Percentiles rank a stretch among this genome's conserved stretches.
Conservation (phyloP, 2,329 filamentous ascomycete genomes). For the Curvularia spicifera region DNA sequence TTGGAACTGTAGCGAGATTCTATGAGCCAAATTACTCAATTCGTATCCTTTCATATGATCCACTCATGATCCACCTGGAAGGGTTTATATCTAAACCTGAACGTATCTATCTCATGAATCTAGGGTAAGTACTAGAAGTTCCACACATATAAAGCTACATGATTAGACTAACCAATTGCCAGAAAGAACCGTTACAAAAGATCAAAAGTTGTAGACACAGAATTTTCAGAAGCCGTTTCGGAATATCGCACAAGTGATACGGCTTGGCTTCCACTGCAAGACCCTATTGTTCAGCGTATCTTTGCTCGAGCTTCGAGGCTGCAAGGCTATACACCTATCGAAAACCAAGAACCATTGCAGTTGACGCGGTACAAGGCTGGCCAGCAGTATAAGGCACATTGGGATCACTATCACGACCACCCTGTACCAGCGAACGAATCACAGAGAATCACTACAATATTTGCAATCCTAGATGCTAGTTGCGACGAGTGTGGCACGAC, state of each 20-base stretch:
- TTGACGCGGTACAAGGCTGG: constrained; percentile 2
- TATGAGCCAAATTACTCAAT: constrained; percentile 27
- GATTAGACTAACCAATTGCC: not conserved
- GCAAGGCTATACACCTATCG: constrained; percentile 1
- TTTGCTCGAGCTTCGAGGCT: not conserved
- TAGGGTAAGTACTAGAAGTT: not conserved
- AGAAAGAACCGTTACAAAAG: not conserved
- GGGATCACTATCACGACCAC: constrained; percentile 3
- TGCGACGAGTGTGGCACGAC: constrained; percentile 6
- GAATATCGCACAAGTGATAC: not conserved
- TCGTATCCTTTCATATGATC: constrained; percentile 2
- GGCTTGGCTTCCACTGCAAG: not conserved
- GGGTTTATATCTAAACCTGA: not conserved
- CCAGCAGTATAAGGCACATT: constrained; percentile 3
- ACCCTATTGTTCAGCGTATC: constrained; percentile 3
- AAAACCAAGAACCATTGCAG: constrained; percentile 2
- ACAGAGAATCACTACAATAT: constrained; percentile 4
- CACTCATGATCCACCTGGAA: constrained; percentile 2
- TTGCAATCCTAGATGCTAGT: constrained; percentile 2
- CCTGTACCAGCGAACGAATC: not conserved
- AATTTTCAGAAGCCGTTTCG: too few species aligned
- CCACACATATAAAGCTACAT: not conserved
- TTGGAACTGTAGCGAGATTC: not conserved
- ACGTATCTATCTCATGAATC: not conserved
- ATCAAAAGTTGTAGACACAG: not conserved